Base-by-base conservation (phyloP, 2,329 filamentous ascomycete genomes). In the Aureobasidium lini region DNA sequence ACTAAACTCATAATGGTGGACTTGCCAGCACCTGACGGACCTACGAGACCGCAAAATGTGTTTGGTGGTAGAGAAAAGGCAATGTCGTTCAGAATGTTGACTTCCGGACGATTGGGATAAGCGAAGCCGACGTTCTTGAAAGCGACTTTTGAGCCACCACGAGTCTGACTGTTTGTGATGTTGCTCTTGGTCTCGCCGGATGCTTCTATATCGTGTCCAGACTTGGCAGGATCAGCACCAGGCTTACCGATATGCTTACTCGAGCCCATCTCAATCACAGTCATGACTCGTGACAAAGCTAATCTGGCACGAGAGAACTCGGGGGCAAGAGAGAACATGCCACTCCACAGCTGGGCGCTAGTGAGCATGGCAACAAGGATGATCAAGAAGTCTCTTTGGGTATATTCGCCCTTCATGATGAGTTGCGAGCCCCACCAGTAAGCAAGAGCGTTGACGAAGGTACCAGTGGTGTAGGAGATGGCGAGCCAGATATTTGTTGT, bases 11-110 rank as follows among this genome's bases (percentile, higher is more conserved):
- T 70, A 1, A 71, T 71, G 16, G 73, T 57, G 1, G 72, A 75
- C 64, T 78, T 78, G 23, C 76, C 76, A 2, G 73, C 73, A 9
- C 76, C 76, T 40, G 72, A 75, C 18, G 74, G 71, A 1, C 76
- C 76, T 1, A 77, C 75, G 29, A 78, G 71, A 31, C 18, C 1
- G 73, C 75, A 1, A 16, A 31, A 31, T 7, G 23, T 28, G 13
- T 28, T 28, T 5, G 43, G 11, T n/a, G 10, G 8, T 4, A 46
- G 9, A 6, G 10, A 29, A 11, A 46, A n/a, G 28, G 13, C 23
- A 2, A 46, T 6, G 2, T 9, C 43, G 4, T n/a, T 15, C 2
- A 46, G 28, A 11, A 46, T 29, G 2, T 28, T 4, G 11, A 15
- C 11, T 6, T 46, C 28, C 4, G 23, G 10, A 6, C 43, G 23